Percentiles rank a stretch among this genome's conserved stretches.
Evolutionary conservation across 192 early-diverging fungal species (phyloP).

Genomic region (Obelidium mucronatum): DNA sequence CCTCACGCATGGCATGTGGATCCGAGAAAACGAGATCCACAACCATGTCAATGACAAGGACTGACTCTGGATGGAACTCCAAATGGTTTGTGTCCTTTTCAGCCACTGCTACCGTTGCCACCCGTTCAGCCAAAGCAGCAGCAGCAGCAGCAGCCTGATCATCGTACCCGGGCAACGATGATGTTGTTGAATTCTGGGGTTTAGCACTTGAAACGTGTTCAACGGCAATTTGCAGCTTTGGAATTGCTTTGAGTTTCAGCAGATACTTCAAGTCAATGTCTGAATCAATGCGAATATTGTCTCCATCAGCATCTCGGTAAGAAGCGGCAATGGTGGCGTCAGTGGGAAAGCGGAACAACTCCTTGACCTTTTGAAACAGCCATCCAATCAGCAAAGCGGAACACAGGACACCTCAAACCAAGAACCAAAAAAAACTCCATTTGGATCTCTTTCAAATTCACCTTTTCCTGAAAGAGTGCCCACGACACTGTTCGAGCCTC

Average conservation of each 20-base stretch:
- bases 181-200: background rate
- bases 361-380: background rate
- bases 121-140: background rate
- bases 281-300: slow-evolving; percentile 9
- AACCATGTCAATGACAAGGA: background rate
- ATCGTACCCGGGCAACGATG: background rate
- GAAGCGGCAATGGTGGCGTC: background rate
- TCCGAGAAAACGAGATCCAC: background rate
- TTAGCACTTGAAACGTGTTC: no score
- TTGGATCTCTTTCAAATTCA: background rate
- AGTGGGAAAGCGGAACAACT: slow-evolving; percentile 2
- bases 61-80: background rate
- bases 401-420: background rate
- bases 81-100: background rate
- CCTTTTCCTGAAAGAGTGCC: background rate
- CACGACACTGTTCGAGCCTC: background rate
- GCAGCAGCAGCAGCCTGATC: background rate
- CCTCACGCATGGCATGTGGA: slow-evolving; percentile 2
- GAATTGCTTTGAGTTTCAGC: background rate
- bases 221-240: background rate
- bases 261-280: background rate
- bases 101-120: background rate
- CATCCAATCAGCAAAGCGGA: background rate
- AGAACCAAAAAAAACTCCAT: no score
- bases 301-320: slow-evolving; percentile 14